Base-by-base conservation (phyloP, 2,329 filamentous ascomycete species). In the Xylariaceae sp. region DNA sequence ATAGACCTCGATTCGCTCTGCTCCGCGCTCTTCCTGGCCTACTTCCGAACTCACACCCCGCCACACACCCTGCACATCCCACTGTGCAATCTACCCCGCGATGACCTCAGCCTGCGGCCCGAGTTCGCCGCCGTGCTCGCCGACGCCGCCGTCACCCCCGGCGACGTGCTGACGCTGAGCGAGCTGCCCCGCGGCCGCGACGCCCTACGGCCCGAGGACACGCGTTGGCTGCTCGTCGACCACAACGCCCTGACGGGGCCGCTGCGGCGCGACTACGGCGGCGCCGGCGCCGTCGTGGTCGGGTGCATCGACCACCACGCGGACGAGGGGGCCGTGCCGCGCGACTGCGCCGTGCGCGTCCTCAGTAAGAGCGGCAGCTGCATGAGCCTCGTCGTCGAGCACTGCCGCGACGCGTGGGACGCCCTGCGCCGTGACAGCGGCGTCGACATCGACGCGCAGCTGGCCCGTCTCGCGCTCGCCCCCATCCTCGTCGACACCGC, bases 1-100 rank as follows among this genome's bases (percentile, higher is more conserved):
- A 48, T 12, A 89, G 90, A 95, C 65, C 86, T 95, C 52, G 90
- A 95, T 74, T 93, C 90, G 1, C 82, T 95, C 63, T 90, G 88
- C 71, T 88, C 85, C 23, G 84, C 90, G 21, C 74, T 95, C 18
- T 74, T 93, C 21, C 85, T 89, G 57, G 89, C 90, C 54, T 95
- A 93, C 72, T 77, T 93, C 40, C 84, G 85, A 61, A 88, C 85
- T 32, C 81, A 86, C 67, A 71, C 80, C 3, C 75, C 82, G 3
- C 78, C 77, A 12, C 76, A 80, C 48, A 74, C 73, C 20, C 75
- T 89, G 37, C 87, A 90, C 68, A 84, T 93, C 45, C 90, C 90
- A 16, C 75, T 96, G 44, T 84, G 87, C 56, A 90, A 93, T 70
- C 81, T 95, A 14, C 81, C 83, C 1, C 81, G 83, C 44, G 77